phyloP scores from a whole-genome alignment of 495 filamentous ascomycete genomes.

The Aspergillus taichungensis region DNA sequence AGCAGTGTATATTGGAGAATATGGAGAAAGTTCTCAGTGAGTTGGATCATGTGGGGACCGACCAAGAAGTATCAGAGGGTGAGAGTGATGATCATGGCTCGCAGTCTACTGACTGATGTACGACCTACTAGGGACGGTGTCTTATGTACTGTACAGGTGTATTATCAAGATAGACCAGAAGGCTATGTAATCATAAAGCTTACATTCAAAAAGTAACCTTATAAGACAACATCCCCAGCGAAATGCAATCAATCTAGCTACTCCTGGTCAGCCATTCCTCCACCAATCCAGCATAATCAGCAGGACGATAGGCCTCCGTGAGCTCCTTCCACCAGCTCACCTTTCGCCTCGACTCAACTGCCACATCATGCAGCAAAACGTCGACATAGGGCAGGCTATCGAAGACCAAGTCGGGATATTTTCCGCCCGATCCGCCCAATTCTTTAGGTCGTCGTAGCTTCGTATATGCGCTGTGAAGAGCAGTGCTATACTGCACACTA shows the following conservation, averaged over 20 bases:
- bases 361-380: slow-evolving; percentile 49
- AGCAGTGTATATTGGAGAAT: no score
- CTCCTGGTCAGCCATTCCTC: slow-evolving; percentile 35
- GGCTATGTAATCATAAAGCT: no score
- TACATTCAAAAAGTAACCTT: no score
- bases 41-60: no score
- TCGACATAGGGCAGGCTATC: slow-evolving; percentile 59
- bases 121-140: no score
- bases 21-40: background rate
- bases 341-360: slow-evolving; percentile 29
- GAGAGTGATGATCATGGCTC: no score
- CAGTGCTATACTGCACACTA: slow-evolving; percentile 26
- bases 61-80: no score
- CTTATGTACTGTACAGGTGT: no score
- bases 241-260: slow-evolving; percentile 5
- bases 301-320: slow-evolving; percentile 36
- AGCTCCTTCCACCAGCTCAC: slow-evolving; percentile 31
- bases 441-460: slow-evolving; percentile 40
- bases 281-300: slow-evolving; percentile 44
- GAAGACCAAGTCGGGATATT: slow-evolving; percentile 52
- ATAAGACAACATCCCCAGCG: no score
- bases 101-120: no score
- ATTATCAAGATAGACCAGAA: no score
- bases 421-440: slow-evolving; percentile 43
- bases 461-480: slow-evolving; percentile 47